These are phyloP conservation scores for Calonectria pseudoreteaudii DNA, from an alignment of 2,329 filamentous ascomycete genomes.

Conservation along the genomic window DNA sequence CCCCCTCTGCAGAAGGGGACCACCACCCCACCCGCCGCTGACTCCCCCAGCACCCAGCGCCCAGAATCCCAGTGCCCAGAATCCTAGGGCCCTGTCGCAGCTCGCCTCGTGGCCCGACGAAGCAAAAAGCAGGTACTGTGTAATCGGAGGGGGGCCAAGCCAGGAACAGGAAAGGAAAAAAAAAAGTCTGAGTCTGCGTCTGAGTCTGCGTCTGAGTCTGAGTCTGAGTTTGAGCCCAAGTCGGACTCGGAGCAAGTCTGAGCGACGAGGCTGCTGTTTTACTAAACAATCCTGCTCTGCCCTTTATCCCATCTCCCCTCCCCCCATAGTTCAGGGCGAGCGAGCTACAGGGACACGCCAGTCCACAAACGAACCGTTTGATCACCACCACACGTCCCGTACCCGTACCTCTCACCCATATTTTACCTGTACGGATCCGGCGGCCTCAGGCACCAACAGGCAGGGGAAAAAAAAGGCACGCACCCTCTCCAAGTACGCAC, in stretches of 20 bases:
- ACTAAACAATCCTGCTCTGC: background rate
- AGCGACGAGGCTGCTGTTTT: slow-evolving; percentile 5
- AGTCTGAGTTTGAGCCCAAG: background rate
- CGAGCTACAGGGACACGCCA: background rate
- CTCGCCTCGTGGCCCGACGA: background rate
- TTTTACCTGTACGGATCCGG: background rate
- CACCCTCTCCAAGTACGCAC: background rate
- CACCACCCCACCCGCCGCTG: background rate
- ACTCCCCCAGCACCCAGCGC: background rate
- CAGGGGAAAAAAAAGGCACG: background rate
- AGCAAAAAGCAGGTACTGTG: background rate
- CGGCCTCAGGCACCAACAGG: slow-evolving; percentile 20
- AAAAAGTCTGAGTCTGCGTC: background rate
- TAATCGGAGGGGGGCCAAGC: background rate
- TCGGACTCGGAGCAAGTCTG: background rate
- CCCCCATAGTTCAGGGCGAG: background rate
- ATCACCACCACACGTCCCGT: background rate
- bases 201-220: background rate
- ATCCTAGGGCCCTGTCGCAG: background rate
- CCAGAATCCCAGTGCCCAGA: background rate
- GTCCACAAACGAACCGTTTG: background rate
- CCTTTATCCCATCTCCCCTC: background rate
- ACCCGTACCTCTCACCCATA: background rate
- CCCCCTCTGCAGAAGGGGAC: background rate
- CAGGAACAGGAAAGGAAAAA: background rate